Conservation (phyloP, 192 early-diverging fungal genomes). For the Dimargaris cristalligena region DNA sequence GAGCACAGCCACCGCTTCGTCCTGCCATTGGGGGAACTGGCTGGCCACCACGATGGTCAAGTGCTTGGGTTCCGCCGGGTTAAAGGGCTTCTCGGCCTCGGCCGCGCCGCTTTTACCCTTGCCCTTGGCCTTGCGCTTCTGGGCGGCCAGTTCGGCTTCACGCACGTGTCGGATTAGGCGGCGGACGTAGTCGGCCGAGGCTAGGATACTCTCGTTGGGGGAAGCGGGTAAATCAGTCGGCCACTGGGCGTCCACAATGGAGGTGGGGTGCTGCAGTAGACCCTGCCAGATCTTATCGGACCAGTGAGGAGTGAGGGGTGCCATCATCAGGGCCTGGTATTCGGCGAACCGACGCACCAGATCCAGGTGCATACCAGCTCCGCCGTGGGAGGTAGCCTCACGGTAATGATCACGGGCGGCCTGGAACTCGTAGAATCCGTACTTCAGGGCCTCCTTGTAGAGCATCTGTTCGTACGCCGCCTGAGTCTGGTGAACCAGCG, state of each 20-base stretch:
- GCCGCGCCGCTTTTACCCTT: conserved; percentile 29
- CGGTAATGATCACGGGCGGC: conserved; percentile 77
- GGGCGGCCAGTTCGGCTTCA: conserved; percentile 51
- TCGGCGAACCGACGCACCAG: conserved; percentile 70
- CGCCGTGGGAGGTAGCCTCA: conserved; percentile 39
- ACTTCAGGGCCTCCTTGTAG: conserved; percentile 85
- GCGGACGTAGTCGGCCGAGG: conserved; percentile 64
- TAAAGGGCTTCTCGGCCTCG: conserved; percentile 19
- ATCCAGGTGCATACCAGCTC: conserved; percentile 72
- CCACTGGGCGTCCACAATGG: conserved; percentile 56
- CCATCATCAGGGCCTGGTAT: conserved; percentile 65
- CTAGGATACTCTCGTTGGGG: conserved; percentile 53
- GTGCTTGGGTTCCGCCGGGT: conserved; percentile 42
- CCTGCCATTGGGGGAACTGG: conserved; percentile 91
- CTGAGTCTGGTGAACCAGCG: conserved; percentile 45
- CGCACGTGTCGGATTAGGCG: conserved; percentile 56
- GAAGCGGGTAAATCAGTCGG: conserved; percentile 30
- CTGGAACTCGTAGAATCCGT: conserved; percentile 79
- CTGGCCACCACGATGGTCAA: conserved; percentile 66
- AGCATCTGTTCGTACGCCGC: conserved; percentile 58
- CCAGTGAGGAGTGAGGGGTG: conserved; percentile 89
- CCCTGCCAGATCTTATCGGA: conserved; percentile 77
- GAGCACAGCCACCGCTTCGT: conserved; percentile 37
- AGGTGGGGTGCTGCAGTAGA: conserved; percentile 51
- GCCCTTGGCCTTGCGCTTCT: conserved; percentile 64